phyloP scores from a whole-genome alignment of 1,284 basidiomycete genomes.

The Cryptococcus amylolentus region DNA sequence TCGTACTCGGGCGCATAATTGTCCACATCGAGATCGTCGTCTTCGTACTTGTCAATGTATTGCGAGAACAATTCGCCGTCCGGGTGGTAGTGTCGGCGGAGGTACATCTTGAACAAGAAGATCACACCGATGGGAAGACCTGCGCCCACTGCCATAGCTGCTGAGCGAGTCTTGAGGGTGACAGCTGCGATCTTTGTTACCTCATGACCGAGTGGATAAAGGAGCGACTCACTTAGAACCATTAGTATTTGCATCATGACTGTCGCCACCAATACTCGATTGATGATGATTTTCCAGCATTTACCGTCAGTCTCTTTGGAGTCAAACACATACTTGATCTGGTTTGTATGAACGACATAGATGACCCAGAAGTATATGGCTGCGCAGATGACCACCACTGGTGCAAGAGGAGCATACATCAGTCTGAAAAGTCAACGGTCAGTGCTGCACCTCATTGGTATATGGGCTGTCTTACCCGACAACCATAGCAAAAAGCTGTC shows the following conservation, averaged over 20 bases:
- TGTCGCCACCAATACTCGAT: constrained; percentile 26
- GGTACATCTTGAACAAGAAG: constrained; percentile 13
- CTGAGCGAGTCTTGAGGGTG: constrained; percentile 15
- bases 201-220: neutral
- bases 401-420: constrained; percentile 36
- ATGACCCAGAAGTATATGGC: constrained; percentile 37
- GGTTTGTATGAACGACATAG: constrained; percentile 28
- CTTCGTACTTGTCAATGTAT: constrained; percentile 7
- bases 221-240: constrained; percentile 28
- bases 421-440: constrained; percentile 7
- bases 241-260: constrained; percentile 37
- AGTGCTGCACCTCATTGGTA: neutral
- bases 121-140: constrained; percentile 12
- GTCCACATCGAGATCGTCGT: neutral
- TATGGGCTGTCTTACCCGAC: constrained; percentile 24
- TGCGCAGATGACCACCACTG: constrained; percentile 28
- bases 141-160: constrained; percentile 10
- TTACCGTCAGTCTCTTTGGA: constrained; percentile 37
- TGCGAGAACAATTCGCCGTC: constrained; percentile 8
- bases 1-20: constrained; percentile 8
- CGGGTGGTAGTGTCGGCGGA: constrained; percentile 11
- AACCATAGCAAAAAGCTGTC: constrained; percentile 32
- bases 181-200: constrained; percentile 3
- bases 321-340: constrained; percentile 32
- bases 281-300: constrained; percentile 32